Evolutionary conservation across 2,329 filamentous ascomycete genomes (phyloP), one percentile per base, ranked within the genome.

Genomic region (Eurotiales sp.): DNA sequence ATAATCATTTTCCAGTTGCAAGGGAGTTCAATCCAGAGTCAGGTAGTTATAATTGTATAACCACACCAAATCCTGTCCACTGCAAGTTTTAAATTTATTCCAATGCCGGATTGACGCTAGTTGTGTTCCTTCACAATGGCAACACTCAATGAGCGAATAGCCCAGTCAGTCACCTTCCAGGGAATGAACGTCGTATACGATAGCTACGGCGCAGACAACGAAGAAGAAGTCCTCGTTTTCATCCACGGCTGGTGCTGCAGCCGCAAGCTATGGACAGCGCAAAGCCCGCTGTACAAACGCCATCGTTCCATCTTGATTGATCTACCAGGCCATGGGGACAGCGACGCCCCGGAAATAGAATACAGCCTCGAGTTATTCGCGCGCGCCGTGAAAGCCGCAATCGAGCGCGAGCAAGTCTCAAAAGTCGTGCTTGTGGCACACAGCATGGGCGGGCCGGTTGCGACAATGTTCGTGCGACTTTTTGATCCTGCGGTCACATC

Each of bases 221-320:
- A 27, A n/a, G n/a, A n/a, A n/a, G 34, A 37, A 40, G 36, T 15
- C 15, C 36, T 40, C 4, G 36, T 40, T 17, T 40, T 40, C 15
- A 40, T 40, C 15, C 36, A 40, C 21, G 36, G 36, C 5, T 40
- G 36, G 36, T 40, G 14, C 36, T 40, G 36, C 36, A 17, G 36
- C 21, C 36, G 36, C 4, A 6, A 8, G 21, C 21, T 40, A 40
- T 40, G 36, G 36, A 15, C 36, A 40, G 5, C 36, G 14, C 36
- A 40, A 14, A 40, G 36, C 21, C 36, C 36, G 17, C 10, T 40
- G 7, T 46, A 46, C 44, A 25, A 29, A 7, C 36, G 37, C 12
- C 34, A 46, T 37, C 44, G 44, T n/a, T 46, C 44, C 17, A 37
- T 46, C 19, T 15, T 46, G 4, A 36, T 46, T 5, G 44, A 46